phyloP scores from a whole-genome alignment of 306 rosid species.

The Vigna hirtella region DNA sequence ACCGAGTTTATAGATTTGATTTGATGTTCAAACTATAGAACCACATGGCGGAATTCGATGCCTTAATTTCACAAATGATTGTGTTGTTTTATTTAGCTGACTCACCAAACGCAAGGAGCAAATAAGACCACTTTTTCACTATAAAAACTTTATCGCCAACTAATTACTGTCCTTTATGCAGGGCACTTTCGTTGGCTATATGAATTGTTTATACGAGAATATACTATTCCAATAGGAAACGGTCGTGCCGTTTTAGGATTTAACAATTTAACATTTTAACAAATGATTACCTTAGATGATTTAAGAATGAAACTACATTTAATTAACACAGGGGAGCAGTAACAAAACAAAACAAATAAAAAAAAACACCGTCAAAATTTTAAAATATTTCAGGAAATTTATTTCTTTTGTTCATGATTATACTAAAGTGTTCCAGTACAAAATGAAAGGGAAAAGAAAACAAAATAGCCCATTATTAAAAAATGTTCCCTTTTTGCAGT shows the following conservation, averaged over 20 bases:
- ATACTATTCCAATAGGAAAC: not conserved
- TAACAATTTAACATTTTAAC: not conserved
- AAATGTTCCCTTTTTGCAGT: not conserved
- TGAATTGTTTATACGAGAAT: not conserved
- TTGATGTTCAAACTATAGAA: not conserved
- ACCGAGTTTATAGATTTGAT: not conserved
- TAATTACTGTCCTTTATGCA: not conserved
- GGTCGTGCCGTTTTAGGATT: not conserved
- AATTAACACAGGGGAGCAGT: not conserved
- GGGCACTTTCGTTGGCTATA: not conserved
- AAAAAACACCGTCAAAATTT: not conserved
- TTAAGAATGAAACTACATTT: not conserved
- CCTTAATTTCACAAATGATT: not conserved
- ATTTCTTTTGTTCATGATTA: not conserved
- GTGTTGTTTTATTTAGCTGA: not conserved
- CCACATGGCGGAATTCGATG: not conserved
- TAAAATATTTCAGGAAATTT: not conserved
- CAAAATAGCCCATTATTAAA: not conserved
- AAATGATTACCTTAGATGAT: not conserved
- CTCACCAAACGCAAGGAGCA: not conserved
- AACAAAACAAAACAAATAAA: not conserved
- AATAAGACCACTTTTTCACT: not conserved
- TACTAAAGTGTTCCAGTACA: not conserved
- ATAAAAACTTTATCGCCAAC: not conserved
- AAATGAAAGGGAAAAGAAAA: not conserved